A percentile compares a stretch with the other conserved stretches of the same genome.
phyloP scores from a whole-genome alignment of 768 basidiomycete genomes.

The Strobilomyces dryophilus region DNA sequence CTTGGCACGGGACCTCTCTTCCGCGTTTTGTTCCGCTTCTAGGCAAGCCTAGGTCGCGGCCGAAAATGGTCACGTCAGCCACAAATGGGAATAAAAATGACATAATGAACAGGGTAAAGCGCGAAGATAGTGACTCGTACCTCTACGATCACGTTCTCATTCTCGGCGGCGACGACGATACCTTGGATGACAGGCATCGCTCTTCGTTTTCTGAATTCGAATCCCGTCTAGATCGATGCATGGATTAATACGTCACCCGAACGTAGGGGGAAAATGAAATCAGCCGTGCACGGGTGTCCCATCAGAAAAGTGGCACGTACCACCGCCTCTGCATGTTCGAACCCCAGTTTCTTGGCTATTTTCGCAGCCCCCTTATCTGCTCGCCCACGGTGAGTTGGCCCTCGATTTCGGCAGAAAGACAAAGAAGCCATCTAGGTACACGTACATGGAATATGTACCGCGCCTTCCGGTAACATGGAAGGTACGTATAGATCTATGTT shows the following conservation, averaged over 20 bases:
- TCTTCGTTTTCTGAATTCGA: constrained; percentile 92
- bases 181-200: constrained; percentile 85
- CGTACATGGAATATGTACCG: constrained; percentile 88
- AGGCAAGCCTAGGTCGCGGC: constrained; percentile 65
- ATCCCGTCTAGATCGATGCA: constrained; percentile 64
- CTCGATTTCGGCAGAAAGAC: constrained; percentile 7
- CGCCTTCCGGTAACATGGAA: constrained; percentile 90
- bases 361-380: constrained; percentile 84
- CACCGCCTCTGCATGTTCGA: constrained; percentile 94
- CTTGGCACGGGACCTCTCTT: constrained; percentile 72
- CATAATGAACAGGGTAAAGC: neutral
- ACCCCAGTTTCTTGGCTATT: constrained; percentile 79
- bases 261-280: constrained; percentile 4
- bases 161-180: constrained; percentile 80
- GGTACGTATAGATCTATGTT: constrained; percentile 96
- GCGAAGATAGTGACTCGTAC: constrained; percentile 39
- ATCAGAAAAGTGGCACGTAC: constrained; percentile 47
- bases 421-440: constrained; percentile 18
- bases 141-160: constrained; percentile 70
- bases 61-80: constrained; percentile 11
- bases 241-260: neutral
- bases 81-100: neutral
- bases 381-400: constrained; percentile 4
- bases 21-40: constrained; percentile 73
- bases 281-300: neutral